A percentile compares a stretch with the other conserved stretches of the same genome.
Conservation (phyloP, 306 rosid genomes). For the Dalbergia cultrata region DNA sequence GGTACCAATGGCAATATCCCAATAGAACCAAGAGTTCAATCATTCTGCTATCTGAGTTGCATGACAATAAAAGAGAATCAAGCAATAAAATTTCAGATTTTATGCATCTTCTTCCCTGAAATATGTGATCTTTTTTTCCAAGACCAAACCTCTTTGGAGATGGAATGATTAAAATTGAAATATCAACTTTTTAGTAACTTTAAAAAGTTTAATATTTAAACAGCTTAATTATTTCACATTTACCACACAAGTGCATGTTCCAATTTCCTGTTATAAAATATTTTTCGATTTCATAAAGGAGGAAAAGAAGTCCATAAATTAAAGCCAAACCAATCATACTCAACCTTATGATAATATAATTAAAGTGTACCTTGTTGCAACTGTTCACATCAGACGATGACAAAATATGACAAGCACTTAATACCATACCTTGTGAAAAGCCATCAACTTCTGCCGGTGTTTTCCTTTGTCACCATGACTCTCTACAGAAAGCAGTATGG, state of each 20-base stretch:
- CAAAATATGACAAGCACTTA: constrained; percentile 13
- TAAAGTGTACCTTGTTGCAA: constrained; percentile 12
- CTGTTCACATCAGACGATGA: constrained; percentile 9
- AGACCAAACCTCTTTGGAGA: neutral
- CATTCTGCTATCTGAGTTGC: neutral
- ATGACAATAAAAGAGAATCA: constrained; percentile 7
- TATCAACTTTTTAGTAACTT: neutral
- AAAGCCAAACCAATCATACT: neutral
- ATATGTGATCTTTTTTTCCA: neutral
- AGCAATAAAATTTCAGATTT: neutral
- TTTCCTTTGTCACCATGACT: constrained; percentile 78
- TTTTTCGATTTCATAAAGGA: neutral
- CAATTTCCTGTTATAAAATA: neutral
- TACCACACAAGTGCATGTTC: neutral
- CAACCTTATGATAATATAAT: constrained; percentile 12
- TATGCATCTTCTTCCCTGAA: neutral
- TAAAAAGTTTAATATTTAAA: neutral
- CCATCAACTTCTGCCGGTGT: constrained; percentile 66
- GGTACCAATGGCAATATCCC: neutral
- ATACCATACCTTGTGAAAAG: constrained; percentile 67
- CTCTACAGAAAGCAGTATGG: constrained; percentile 67
- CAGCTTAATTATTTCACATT: neutral
- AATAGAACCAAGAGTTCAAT: neutral
- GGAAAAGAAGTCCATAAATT: neutral
- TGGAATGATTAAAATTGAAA: neutral